Evolutionary conservation across 2,329 filamentous ascomycete species (phyloP), one percentile per base, ranked within the genome.

Genomic region (Scortechinia acanthostroma): DNA sequence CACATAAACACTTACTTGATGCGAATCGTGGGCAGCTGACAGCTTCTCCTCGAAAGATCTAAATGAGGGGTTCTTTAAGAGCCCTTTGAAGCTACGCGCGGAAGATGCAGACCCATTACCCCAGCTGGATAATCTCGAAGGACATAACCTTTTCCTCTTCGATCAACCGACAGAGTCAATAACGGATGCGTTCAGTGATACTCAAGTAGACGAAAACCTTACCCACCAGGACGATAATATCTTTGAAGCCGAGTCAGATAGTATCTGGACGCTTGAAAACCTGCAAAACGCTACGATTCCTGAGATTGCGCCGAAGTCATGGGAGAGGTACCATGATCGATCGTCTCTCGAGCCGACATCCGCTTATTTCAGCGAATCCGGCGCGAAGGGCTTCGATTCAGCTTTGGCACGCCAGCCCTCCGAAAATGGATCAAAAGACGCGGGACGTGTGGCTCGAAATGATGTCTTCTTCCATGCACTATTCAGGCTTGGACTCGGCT

Each of bases 311-410:
- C 47, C 62, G 19, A 58, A 51, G 28, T 65, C 62, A 23, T 71
- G 68, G 68, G 68, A 70, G 50, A 59, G 49, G 13, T 69, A 64
- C 48, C 51, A 59, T 21, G 48, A 63, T 20, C 54, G 49, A 43
- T 46, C 49, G 10, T 58, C 59, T 30, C 46, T 52, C 25, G 60
- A 64, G 42, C 58, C 58, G 3, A 45, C 49, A 21, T 65, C 64
- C 21, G 59, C 57, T 33, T 70, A 69, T 46, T 58, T 71, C 25
- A 69, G 64, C 45, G 68, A 70, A 53, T 62, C 64, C 15, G 62
- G 61, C 1, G 55, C 61, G 2, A 52, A 52, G 42, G 62, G 62
- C 3, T 68, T 66, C 30, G 65, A 68, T 52, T 60, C 61, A 4
- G 58, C 58, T 21, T 49, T 69, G 23, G 49, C 53, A 33, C 55